These are phyloP conservation scores for Trichosporon faecale DNA, from an alignment of 1,284 basidiomycete genomes.

Conservation along the genomic window DNA sequence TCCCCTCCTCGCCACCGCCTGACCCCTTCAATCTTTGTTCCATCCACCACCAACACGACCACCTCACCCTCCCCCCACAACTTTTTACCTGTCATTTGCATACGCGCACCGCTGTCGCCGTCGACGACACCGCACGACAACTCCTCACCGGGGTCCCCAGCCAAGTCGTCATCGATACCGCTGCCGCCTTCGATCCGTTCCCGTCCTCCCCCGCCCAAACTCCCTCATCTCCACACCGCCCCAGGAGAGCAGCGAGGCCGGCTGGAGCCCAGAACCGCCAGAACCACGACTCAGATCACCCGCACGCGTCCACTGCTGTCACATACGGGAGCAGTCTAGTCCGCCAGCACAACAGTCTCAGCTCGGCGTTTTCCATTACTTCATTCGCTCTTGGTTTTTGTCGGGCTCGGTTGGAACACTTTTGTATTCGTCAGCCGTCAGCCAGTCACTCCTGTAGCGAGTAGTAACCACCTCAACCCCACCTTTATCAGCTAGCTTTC, in stretches of 20 bases:
- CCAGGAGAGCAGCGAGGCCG: background rate
- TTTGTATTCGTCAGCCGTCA: conserved; percentile 1
- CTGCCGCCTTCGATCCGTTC: background rate
- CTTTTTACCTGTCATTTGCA: background rate
- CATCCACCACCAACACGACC: background rate
- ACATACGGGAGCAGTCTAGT: background rate
- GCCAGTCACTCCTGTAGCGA: background rate
- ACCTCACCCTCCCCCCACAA: background rate
- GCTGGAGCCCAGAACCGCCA: background rate
- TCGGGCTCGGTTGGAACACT: background rate
- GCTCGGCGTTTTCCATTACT: conserved; percentile 4
- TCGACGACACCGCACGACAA: background rate
- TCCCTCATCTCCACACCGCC: conserved; percentile 2
- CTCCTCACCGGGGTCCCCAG: background rate
- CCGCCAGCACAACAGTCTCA: background rate
- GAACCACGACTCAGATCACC: background rate
- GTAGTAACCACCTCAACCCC: background rate
- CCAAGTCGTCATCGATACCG: background rate
- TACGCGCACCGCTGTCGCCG: background rate
- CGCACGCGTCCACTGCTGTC: background rate
- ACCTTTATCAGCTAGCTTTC: background rate
- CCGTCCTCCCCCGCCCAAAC: background rate
- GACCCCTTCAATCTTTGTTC: background rate
- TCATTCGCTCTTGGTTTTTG: background rate
- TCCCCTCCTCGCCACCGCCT: background rate